Conservation (phyloP, 2,329 filamentous ascomycete species). For the Fusarium pininemorale region DNA sequence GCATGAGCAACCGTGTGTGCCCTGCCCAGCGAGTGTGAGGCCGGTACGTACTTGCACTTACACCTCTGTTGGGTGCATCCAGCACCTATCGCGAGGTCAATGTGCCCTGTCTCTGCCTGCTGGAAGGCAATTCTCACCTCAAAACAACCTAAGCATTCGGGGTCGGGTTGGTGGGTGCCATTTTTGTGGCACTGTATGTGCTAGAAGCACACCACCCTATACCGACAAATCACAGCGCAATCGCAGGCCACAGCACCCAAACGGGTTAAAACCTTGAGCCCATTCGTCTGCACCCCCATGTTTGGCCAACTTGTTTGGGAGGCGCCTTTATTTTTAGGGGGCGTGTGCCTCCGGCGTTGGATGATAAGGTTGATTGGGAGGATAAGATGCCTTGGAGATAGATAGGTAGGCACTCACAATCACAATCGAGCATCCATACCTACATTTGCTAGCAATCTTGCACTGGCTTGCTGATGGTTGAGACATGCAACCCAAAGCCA, state of each 20-base stretch:
- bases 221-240: conserved; percentile 1
- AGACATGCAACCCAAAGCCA: conserved; percentile 6
- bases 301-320: neutral
- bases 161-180: neutral
- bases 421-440: neutral
- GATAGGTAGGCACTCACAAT: neutral
- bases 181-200: neutral
- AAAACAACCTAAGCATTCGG: neutral
- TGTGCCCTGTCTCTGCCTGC: conserved; percentile 12
- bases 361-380: conserved; percentile 4
- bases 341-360: neutral
- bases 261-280: neutral
- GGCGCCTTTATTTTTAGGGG: neutral
- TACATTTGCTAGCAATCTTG: neutral
- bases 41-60: conserved; percentile 34
- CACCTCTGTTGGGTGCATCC: neutral
- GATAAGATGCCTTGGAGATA: neutral
- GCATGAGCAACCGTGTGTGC: neutral
- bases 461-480: neutral
- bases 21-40: neutral
- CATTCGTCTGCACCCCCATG: neutral
- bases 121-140: conserved; percentile 10
- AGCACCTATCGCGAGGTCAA: conserved; percentile 21
- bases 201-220: neutral
- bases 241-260: neutral